Percentiles rank a stretch among this genome's conserved stretches.
Evolutionary conservation across 2,329 filamentous ascomycete species (phyloP).

Genomic region (Claviceps monticola): DNA sequence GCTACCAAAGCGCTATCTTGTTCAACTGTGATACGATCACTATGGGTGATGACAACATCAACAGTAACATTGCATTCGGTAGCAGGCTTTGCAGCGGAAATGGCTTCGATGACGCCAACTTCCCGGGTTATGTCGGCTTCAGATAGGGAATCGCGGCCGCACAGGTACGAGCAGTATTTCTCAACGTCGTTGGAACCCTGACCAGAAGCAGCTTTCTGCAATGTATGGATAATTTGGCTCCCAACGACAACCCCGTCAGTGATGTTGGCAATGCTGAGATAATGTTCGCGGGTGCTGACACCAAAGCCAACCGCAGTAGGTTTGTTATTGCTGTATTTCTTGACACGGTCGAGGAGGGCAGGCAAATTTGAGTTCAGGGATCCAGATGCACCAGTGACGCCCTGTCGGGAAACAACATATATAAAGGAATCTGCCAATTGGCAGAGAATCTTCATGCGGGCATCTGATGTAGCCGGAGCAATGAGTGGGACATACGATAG

Average conservation of each 20-base stretch:
- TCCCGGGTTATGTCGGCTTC: constrained; percentile 40
- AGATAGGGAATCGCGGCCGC: constrained; percentile 28
- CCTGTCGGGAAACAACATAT: constrained; percentile 95
- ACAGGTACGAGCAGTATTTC: constrained; percentile 67
- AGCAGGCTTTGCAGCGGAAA: constrained; percentile 36
- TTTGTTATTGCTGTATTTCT: constrained; percentile 81
- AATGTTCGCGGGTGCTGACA: constrained; percentile 91
- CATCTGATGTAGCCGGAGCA: constrained; percentile 81
- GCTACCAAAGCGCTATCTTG: constrained; percentile 54
- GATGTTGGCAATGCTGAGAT: constrained; percentile 66
- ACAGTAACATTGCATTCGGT: constrained; percentile 32
- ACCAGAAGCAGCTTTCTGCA: constrained; percentile 29
- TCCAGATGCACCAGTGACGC: constrained; percentile 83
- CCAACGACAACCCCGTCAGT: constrained; percentile 94
- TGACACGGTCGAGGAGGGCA: constrained; percentile 69
- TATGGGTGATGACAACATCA: constrained; percentile 49
- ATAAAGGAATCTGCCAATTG: constrained; percentile 97
- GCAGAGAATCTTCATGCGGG: constrained; percentile 90
- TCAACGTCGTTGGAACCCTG: constrained; percentile 53
- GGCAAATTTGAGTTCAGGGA: constrained; percentile 71
- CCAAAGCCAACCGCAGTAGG: constrained; percentile 91
- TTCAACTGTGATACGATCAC: constrained; percentile 47
- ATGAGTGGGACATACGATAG: constrained; percentile 96
- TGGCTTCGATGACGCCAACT: constrained; percentile 55
- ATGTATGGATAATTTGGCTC: constrained; percentile 78